These are phyloP conservation scores for Ceratocystis papillata DNA, from an alignment of 2,329 filamentous ascomycete genomes.

Conservation along the genomic window DNA sequence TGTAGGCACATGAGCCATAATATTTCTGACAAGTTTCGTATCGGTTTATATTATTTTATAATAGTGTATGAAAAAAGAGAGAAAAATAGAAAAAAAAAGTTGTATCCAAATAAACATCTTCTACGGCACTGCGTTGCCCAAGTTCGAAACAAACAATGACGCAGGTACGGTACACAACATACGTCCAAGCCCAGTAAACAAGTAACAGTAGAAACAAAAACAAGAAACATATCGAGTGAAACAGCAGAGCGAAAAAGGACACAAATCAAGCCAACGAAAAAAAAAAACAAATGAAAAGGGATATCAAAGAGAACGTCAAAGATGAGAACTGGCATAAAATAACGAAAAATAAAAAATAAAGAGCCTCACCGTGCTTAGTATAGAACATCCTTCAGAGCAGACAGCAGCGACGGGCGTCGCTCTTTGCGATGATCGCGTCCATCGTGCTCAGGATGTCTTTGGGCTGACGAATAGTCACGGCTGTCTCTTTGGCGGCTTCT, in stretches of 20 bases:
- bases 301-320: too few relatives aligned
- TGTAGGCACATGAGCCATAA: not conserved
- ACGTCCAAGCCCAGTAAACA: not conserved
- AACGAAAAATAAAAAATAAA: constrained; percentile 15
- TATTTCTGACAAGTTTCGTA: not conserved
- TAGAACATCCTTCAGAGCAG: constrained; percentile 50
- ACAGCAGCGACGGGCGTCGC: constrained; percentile 45
- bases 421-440: constrained; percentile 28
- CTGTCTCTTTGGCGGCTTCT: not conserved
- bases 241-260: too few relatives aligned
- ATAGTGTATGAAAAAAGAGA: too few relatives aligned
- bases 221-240: too few relatives aligned
- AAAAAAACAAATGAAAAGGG: not conserved
- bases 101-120: not conserved
- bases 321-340: not conserved
- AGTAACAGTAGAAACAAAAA: not conserved
- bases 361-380: constrained; percentile 38
- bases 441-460: constrained; percentile 32
- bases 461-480: constrained; percentile 24
- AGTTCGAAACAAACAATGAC: constrained; percentile 2
- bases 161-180: not conserved
- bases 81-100: too few relatives aligned
- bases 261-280: not conserved
- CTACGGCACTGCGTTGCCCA: not conserved
- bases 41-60: too few relatives aligned